phyloP scores from a whole-genome alignment of 306 rosid genomes.

The Quillaja saponaria region DNA sequence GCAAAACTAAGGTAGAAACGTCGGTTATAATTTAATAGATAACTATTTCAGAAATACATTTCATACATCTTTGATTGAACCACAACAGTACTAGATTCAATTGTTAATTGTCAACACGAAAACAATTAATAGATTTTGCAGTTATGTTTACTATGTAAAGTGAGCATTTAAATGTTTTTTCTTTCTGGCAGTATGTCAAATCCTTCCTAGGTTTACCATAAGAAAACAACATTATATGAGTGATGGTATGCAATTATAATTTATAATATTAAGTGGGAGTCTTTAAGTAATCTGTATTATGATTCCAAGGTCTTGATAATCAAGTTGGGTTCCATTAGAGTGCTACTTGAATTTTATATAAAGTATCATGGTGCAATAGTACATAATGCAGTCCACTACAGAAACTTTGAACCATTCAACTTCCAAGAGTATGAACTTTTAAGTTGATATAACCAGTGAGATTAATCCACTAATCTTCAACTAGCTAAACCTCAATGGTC shows the following conservation, averaged over 20 bases:
- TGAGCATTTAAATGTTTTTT: too few relatives aligned
- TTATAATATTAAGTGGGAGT: neutral
- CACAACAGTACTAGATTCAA: neutral
- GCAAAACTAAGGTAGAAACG: neutral
- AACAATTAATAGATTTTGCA: neutral
- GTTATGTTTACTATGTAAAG: neutral
- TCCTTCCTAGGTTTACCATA: neutral
- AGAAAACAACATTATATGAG: constrained; percentile 11
- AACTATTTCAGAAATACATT: neutral
- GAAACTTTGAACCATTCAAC: constrained; percentile 14
- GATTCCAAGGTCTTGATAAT: constrained; percentile 25
- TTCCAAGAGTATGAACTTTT: neutral
- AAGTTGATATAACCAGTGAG: too few relatives aligned
- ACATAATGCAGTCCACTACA: constrained; percentile 29
- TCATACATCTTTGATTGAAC: neutral
- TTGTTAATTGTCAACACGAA: neutral
- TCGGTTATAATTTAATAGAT: neutral
- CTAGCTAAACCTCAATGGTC: neutral
- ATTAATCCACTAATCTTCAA: neutral
- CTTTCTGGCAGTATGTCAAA: too few relatives aligned
- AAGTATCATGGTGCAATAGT: neutral
- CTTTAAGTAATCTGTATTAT: constrained; percentile 8
- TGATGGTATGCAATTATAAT: neutral
- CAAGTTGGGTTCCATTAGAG: constrained; percentile 27
- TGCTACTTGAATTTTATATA: constrained; percentile 18